Conservation (phyloP, 371 early-diverging fungal species). For the Massospora cicadina region DNA sequence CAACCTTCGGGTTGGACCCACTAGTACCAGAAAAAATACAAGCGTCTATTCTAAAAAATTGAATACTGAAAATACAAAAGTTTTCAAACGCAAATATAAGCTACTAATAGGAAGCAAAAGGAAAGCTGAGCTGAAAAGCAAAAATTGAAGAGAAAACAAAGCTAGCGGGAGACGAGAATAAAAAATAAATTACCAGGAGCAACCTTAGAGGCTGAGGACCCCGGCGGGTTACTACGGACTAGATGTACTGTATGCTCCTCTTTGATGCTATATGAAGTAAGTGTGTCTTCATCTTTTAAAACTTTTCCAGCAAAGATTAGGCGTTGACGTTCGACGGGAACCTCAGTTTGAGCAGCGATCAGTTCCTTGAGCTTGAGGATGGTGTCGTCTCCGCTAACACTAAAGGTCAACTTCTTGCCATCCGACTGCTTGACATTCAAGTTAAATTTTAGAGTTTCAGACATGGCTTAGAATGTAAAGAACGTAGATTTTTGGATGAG, state of each 20-base stretch:
- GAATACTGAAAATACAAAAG: not conserved
- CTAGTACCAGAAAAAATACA: no score
- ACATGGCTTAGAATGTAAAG: constrained; percentile 15
- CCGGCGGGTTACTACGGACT: constrained; percentile 38
- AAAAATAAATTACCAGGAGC: not conserved
- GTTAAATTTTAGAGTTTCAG: constrained; percentile 28
- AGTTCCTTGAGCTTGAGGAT: constrained; percentile 59
- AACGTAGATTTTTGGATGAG: no score
- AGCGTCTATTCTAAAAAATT: not conserved
- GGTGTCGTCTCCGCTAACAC: constrained; percentile 40
- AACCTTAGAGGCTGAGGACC: constrained; percentile 19
- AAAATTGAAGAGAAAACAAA: no score
- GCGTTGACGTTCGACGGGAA: constrained; percentile 65
- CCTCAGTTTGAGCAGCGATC: constrained; percentile 44
- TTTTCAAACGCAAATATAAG: no score
- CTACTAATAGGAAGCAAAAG: no score
- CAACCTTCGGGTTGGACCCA: no score
- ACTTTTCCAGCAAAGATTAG: constrained; percentile 89
- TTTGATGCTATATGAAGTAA: constrained; percentile 60
- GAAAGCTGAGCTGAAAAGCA: no score
- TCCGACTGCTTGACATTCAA: constrained; percentile 64
- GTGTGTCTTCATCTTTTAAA: constrained; percentile 73
- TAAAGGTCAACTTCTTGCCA: constrained; percentile 55
- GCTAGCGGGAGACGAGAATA: not conserved
- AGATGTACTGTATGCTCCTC: constrained; percentile 68